Conservation (phyloP, 2,329 filamentous ascomycete genomes). For the Fusarium caatingaense region DNA sequence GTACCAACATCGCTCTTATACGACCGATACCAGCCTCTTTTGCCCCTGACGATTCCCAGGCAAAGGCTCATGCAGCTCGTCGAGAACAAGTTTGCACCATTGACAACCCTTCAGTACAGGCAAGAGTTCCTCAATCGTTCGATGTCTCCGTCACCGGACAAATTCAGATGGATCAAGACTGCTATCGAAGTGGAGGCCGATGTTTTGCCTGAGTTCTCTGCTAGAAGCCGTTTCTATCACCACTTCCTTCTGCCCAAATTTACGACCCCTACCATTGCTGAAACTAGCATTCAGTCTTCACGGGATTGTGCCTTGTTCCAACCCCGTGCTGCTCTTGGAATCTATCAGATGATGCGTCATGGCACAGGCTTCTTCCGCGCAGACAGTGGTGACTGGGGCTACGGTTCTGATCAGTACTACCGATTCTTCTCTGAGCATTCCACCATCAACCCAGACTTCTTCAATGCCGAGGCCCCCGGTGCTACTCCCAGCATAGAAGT, state of each 20-base stretch:
- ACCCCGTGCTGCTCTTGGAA: conserved; percentile 49
- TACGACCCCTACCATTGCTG: conserved; percentile 51
- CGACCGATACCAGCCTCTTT: conserved; percentile 55
- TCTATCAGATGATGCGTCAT: conserved; percentile 49
- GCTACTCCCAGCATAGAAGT: conserved; percentile 55
- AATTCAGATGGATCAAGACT: conserved; percentile 42
- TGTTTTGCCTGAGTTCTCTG: conserved; percentile 52
- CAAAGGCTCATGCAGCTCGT: conserved; percentile 53
- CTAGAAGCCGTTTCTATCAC: conserved; percentile 53
- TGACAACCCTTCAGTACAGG: conserved; percentile 52
- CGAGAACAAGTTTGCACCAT: conserved; percentile 53
- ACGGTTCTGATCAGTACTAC: conserved; percentile 46
- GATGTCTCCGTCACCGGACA: conserved; percentile 19
- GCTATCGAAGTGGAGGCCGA: conserved; percentile 46
- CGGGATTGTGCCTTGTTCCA: conserved; percentile 31
- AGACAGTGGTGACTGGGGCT: conserved; percentile 57
- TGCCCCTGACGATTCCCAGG: conserved; percentile 52
- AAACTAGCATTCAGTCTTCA: conserved; percentile 49
- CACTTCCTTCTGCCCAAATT: conserved; percentile 46
- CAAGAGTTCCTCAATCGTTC: conserved; percentile 53
- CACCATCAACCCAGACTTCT: conserved; percentile 46
- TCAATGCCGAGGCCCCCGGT: conserved; percentile 47
- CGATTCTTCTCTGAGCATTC: conserved; percentile 51
- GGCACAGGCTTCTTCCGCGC: conserved; percentile 54
- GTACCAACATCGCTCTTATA: conserved; percentile 50